These are phyloP conservation scores for Scutellospora calospora DNA, from an alignment of 371 early-diverging fungal species.

Conservation along the genomic window DNA sequence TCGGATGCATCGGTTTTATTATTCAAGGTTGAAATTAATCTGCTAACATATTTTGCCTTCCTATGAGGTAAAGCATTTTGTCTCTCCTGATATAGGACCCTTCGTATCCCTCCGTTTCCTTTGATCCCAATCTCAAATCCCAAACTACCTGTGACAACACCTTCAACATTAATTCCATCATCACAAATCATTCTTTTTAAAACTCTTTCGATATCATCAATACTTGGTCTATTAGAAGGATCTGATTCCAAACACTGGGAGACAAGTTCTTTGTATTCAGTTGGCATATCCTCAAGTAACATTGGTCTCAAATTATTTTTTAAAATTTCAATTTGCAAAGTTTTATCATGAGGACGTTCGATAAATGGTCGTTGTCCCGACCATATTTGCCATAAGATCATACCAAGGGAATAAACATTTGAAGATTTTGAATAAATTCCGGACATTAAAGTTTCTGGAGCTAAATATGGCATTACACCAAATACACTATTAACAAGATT, in stretches of 20 bases:
- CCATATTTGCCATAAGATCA: conserved; percentile 16
- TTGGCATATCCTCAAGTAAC: not conserved
- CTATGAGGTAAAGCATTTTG: too few relatives aligned
- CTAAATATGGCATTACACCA: conserved; percentile 27
- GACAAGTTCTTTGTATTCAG: not conserved
- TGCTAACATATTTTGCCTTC: too few relatives aligned
- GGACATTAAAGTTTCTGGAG: not conserved
- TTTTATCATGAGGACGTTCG: not conserved
- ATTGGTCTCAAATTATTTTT: not conserved
- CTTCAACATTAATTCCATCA: too few relatives aligned
- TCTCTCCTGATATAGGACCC: too few relatives aligned
- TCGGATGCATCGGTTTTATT: too few relatives aligned
- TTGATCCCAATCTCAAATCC: too few relatives aligned
- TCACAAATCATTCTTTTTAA: too few relatives aligned
- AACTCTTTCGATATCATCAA: not conserved
- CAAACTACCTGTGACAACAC: too few relatives aligned
- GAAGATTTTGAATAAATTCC: not conserved
- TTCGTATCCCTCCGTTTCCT: too few relatives aligned
- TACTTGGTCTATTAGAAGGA: not conserved
- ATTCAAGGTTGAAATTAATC: too few relatives aligned
- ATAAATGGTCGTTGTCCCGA: not conserved
- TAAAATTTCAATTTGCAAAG: not conserved
- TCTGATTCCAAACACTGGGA: conserved; percentile 5
- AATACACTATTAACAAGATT: not conserved
- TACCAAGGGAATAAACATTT: conserved; percentile 14